phyloP scores from a whole-genome alignment of 768 basidiomycete species.

The Collybiopsis confluens region DNA sequence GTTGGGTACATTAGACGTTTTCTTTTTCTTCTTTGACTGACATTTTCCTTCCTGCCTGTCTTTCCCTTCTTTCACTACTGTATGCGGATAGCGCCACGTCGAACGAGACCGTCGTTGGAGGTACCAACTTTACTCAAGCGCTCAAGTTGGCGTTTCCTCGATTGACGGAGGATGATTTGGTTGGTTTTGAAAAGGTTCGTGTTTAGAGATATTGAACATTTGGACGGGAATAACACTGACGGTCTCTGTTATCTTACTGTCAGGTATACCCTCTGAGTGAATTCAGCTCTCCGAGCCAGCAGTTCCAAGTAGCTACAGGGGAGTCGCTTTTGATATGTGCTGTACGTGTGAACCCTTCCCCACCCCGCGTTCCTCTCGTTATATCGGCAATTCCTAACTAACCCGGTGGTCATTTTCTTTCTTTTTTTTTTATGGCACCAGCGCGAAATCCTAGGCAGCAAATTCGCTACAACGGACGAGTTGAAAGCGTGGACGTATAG shows the following conservation, averaged over 20 bases:
- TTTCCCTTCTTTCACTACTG: too few relatives aligned
- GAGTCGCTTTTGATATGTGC: conserved; percentile 49
- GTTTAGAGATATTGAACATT: too few relatives aligned
- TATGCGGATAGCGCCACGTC: conserved; percentile 51
- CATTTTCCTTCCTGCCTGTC: too few relatives aligned
- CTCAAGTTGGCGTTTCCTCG: conserved; percentile 41
- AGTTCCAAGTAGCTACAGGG: conserved; percentile 43
- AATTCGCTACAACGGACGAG: conserved; percentile 29
- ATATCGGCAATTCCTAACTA: too few relatives aligned
- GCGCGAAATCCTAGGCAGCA: conserved; percentile 43
- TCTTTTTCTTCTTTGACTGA: too few relatives aligned
- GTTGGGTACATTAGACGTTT: conserved; percentile 46
- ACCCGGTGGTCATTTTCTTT: background rate
- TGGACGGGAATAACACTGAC: too few relatives aligned
- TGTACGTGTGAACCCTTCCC: conserved; percentile 32
- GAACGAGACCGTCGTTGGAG: conserved; percentile 52
- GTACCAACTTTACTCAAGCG: conserved; percentile 31
- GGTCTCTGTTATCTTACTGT: too few relatives aligned
- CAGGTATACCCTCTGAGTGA: conserved; percentile 39
- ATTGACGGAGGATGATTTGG: conserved; percentile 34
- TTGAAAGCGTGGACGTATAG: conserved; percentile 52
- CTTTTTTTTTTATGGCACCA: conserved; percentile 11
- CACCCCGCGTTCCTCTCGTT: too few relatives aligned
- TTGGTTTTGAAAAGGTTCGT: conserved; percentile 29
- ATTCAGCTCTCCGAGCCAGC: conserved; percentile 38